A percentile compares a stretch with the other conserved stretches of the same genome.
Evolutionary conservation across 2,329 filamentous ascomycete genomes (phyloP).

Genomic region (Zasmidium angulare): DNA sequence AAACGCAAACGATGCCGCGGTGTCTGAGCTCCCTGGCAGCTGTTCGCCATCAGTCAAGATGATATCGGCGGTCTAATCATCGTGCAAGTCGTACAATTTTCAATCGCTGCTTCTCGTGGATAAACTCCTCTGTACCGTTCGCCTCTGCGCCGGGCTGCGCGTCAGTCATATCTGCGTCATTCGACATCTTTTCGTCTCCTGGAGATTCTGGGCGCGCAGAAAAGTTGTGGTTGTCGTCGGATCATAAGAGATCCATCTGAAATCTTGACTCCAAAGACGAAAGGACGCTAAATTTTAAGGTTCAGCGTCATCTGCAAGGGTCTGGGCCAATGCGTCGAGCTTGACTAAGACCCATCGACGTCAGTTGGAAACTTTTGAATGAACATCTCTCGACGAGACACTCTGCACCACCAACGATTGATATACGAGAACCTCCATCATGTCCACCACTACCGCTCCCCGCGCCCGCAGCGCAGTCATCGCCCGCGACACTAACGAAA

Average conservation of each 20-base stretch:
- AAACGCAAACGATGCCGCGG: conserved; percentile 93
- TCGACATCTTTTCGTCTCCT: conserved; percentile 21
- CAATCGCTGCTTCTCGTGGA: conserved; percentile 44
- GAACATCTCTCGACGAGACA: not conserved
- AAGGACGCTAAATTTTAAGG: conserved; percentile 7
- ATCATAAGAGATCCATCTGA: conserved; percentile 2
- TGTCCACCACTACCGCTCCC: conserved; percentile 27
- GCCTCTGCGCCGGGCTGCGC: conserved; percentile 46
- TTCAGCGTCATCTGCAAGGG: conserved; percentile 7
- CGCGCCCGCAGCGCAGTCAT: conserved; percentile 69
- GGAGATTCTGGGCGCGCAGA: not conserved
- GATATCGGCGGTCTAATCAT: not conserved
- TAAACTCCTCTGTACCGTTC: conserved; percentile 35
- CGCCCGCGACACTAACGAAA: conserved; percentile 94
- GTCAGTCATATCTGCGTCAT: conserved; percentile 39
- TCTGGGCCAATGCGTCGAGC: conserved; percentile 3
- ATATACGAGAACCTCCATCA: conserved; percentile 11
- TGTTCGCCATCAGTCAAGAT: conserved; percentile 43
- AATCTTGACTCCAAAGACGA: conserved; percentile 7
- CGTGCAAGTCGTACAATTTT: conserved; percentile 37
- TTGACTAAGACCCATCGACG: conserved; percentile 3
- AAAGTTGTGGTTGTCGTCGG: not conserved
- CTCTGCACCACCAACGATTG: not conserved
- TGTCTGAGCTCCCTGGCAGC: conserved; percentile 80
- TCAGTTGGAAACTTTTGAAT: conserved; percentile 8